Base-by-base conservation (phyloP, 202 grass and related monocot genomes). In the Hordeum pubiflorum region DNA sequence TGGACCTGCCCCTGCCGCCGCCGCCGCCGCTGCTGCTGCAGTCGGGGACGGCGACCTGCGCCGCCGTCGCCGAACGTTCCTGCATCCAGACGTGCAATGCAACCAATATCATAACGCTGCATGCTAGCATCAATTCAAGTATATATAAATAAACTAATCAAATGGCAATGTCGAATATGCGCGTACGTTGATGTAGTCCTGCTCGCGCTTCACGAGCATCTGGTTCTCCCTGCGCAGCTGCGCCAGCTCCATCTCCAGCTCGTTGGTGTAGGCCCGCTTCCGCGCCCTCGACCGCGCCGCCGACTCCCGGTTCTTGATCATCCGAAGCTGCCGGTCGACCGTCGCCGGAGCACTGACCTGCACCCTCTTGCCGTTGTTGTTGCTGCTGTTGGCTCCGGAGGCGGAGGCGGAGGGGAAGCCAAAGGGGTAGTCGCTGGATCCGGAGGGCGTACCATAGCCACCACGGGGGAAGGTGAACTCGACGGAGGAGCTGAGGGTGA, bases 271-370 rank as follows among this genome's bases (percentile, higher is more conserved):
- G 18, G 82, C 73, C 76, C 78, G 82, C 74, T 72, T 89, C 40
- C 82, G 58, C 7, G 78, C 78, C 4, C 87, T 73, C 12, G 87
- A 89, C 62, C 87, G 55, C 4, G 83, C 82, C 24, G 87, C 87
- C 24, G 87, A 89, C 59, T 85, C 87, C 34, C 87, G 74, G 83
- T 89, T 89, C 87, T 89, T 89, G 54, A 89, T 79, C 87, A 86
- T 83, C 27, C 87, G 68, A 10, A 58, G 69, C 48, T 83, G 79
- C 52, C 83, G 59, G 60, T 81, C 86, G 11, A 17, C 17, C 15
- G 8, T 44, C 15, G 3, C 7, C 32, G 14, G 17, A 27, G 26
- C 43, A 9, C 18, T 4, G 26, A 54, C 44, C 5, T 15, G 15
- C 2, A 54, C 26, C 38, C 65, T 69, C 70, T 29, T 54, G 4